Conservation (phyloP, 1,139 yeast species). For the Pneumocystis carinii region DNA sequence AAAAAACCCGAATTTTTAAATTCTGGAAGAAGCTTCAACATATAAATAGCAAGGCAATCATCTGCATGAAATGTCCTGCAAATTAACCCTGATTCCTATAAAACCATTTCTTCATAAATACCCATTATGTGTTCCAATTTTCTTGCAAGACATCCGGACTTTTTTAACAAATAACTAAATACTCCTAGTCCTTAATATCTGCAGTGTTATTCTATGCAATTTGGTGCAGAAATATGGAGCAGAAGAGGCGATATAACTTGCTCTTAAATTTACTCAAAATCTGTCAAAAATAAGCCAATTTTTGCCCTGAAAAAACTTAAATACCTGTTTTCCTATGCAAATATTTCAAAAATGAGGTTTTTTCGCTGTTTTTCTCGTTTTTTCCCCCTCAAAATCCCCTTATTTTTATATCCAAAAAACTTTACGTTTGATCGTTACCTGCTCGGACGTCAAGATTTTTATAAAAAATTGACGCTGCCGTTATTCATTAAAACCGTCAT, state of each 20-base stretch:
- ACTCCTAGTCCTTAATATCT: no score
- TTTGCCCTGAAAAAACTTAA: no score
- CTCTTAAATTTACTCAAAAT: no score
- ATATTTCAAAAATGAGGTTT: no score
- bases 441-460: background rate
- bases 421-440: background rate
- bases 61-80: conserved; percentile 96
- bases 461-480: background rate
- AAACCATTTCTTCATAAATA: background rate
- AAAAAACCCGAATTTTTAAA: conserved; percentile 37
- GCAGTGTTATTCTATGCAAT: no score
- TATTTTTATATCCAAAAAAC: background rate
- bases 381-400: background rate
- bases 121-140: background rate
- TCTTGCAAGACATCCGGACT: background rate
- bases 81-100: conserved; percentile 15
- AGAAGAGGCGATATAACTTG: no score
- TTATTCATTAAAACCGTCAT: background rate
- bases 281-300: no score
- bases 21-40: conserved; percentile 60
- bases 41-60: conserved; percentile 87
- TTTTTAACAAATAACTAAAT: background rate
- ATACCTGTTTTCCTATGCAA: no score
- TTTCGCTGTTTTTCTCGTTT: background rate
- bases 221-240: no score